These are phyloP conservation scores for Globisporangium acanthophoron DNA, from an alignment of 352 stramenopile species.

Conservation along the genomic window DNA sequence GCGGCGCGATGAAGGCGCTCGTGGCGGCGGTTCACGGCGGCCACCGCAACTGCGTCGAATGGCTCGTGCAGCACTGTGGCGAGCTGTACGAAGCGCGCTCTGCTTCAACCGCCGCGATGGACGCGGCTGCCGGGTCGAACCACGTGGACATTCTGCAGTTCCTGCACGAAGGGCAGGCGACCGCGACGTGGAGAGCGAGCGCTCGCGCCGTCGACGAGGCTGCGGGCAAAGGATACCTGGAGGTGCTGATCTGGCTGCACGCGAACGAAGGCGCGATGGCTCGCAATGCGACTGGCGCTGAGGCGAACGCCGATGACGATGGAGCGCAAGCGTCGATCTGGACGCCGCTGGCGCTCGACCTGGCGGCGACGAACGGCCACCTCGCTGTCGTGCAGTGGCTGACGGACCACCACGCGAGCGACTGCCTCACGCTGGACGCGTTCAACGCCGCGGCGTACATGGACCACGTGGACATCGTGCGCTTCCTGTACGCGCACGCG, in stretches of 20 bases:
- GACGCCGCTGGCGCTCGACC: constrained; percentile 49
- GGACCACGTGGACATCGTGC: constrained; percentile 55
- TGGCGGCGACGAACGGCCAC: constrained; percentile 59
- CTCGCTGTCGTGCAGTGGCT: constrained; percentile 58
- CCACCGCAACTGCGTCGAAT: constrained; percentile 50
- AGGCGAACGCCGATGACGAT: constrained; percentile 1
- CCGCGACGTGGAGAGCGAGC: constrained; percentile 41
- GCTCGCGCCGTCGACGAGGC: constrained; percentile 54
- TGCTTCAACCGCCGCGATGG: constrained; percentile 36
- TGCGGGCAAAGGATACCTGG: constrained; percentile 38
- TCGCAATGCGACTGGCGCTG: background rate
- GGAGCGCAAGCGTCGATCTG: constrained; percentile 17
- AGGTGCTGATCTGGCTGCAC: constrained; percentile 56
- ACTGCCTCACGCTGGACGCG: constrained; percentile 42
- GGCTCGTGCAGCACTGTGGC: constrained; percentile 43
- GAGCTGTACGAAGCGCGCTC: constrained; percentile 26
- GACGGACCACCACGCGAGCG: constrained; percentile 36
- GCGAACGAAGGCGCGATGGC: constrained; percentile 16
- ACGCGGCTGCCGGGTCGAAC: constrained; percentile 39
- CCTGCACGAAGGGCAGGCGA: constrained; percentile 30
- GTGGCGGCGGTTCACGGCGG: constrained; percentile 46
- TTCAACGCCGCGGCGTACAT: constrained; percentile 70
- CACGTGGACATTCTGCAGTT: constrained; percentile 58
- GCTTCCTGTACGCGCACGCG: constrained; percentile 40
- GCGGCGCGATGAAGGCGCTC: constrained; percentile 50